Conservation (phyloP, 345 rosid species). For the Hibiscus syriacus region DNA sequence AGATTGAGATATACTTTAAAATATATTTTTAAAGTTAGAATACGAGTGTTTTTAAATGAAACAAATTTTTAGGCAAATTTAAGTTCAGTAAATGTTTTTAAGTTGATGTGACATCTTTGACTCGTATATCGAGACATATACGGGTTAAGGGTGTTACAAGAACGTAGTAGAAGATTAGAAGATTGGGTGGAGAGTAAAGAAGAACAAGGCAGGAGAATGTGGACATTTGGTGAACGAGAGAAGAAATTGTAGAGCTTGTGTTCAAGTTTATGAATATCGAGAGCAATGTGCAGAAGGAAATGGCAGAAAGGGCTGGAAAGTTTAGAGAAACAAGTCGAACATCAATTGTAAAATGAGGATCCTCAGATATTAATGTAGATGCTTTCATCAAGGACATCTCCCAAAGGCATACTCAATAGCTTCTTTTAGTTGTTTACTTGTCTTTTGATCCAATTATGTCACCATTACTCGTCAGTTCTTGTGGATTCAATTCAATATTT, state of each 20-base stretch:
- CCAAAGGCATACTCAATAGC: neutral
- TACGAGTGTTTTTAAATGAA: no score
- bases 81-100: no score
- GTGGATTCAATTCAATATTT: no score
- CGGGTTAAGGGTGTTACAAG: no score
- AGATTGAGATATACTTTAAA: no score
- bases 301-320: slow-evolving; percentile 15
- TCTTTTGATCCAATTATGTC: neutral
- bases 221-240: slow-evolving; percentile 16
- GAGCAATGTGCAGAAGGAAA: slow-evolving; percentile 13
- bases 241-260: slow-evolving; percentile 21
- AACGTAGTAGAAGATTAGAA: slow-evolving; percentile 29
- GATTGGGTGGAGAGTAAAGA: slow-evolving; percentile 31
- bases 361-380: slow-evolving; percentile 8
- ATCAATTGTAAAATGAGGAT: slow-evolving; percentile 25
- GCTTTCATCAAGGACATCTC: slow-evolving; percentile 13
- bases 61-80: no score
- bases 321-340: slow-evolving; percentile 7
- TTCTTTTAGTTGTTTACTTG: neutral
- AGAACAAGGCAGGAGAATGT: neutral
- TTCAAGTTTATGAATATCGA: slow-evolving; percentile 18
- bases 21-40: no score
- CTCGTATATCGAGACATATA: no score
- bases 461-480: no score
- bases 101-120: no score